Conservation (phyloP, 2,329 filamentous ascomycete species). For the Nemania sp. region DNA sequence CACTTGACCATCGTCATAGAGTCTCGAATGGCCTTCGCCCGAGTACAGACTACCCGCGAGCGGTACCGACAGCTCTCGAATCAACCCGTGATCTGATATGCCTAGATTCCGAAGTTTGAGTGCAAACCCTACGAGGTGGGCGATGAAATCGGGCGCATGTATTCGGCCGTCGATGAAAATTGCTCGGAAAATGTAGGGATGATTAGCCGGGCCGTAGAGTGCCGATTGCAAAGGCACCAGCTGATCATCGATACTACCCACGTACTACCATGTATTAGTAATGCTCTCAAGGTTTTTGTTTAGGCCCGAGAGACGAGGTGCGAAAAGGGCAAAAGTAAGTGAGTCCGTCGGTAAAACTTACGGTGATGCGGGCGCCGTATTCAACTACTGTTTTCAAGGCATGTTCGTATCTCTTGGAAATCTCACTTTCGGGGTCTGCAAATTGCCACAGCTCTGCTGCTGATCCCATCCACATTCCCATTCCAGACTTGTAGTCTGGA, state of each 20-base stretch:
- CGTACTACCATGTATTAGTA: slow-evolving; percentile 53
- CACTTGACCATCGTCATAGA: slow-evolving; percentile 87
- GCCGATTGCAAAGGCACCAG: slow-evolving; percentile 94
- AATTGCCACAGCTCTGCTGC: slow-evolving; percentile 97
- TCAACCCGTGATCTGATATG: slow-evolving; percentile 87
- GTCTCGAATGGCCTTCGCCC: slow-evolving; percentile 88
- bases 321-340: background rate
- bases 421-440: slow-evolving; percentile 76
- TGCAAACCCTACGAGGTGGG: slow-evolving; percentile 88
- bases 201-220: slow-evolving; percentile 80
- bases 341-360: slow-evolving; percentile 22
- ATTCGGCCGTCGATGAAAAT: slow-evolving; percentile 93
- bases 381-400: slow-evolving; percentile 75
- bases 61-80: slow-evolving; percentile 85
- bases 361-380: slow-evolving; percentile 78
- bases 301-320: background rate
- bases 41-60: slow-evolving; percentile 89
- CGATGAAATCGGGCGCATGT: slow-evolving; percentile 91
- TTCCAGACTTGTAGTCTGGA: slow-evolving; percentile 84
- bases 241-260: slow-evolving; percentile 96
- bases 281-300: background rate
- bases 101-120: slow-evolving; percentile 94
- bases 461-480: slow-evolving; percentile 83
- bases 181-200: slow-evolving; percentile 94
- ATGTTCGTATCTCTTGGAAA: slow-evolving; percentile 79